Percentiles rank a stretch among this genome's conserved stretches.
Conservation (phyloP, 164 flowering plant species). For the Aristolochia californica region DNA sequence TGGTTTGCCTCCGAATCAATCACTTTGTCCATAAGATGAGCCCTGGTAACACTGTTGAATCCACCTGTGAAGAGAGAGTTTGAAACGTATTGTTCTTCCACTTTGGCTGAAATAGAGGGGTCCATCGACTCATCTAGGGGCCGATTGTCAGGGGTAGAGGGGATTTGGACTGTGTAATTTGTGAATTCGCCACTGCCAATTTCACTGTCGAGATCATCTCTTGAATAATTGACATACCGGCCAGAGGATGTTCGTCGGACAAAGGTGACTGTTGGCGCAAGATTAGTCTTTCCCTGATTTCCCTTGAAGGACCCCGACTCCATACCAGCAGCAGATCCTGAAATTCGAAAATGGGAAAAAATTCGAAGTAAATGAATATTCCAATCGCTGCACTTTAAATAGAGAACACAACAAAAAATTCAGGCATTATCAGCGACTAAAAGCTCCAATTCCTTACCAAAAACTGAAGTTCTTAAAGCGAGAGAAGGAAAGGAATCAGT, state of each 20-base stretch:
- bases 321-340: constrained; percentile 11
- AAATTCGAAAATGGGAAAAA: not conserved
- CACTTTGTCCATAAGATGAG: constrained; percentile 64
- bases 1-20: constrained; percentile 47
- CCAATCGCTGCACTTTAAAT: no score
- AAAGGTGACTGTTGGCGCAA: constrained; percentile 28
- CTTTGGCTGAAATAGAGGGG: constrained; percentile 35
- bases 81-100: constrained; percentile 64
- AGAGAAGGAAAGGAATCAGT: no score
- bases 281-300: constrained; percentile 12
- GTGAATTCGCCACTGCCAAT: constrained; percentile 26
- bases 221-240: constrained; percentile 37
- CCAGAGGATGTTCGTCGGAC: constrained; percentile 49
- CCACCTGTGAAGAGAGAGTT: constrained; percentile 65
- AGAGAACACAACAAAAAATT: no score
- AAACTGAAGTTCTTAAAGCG: not conserved
- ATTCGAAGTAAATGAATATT: no score
- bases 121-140: constrained; percentile 29
- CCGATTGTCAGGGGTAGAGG: constrained; percentile 58
- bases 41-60: constrained; percentile 43
- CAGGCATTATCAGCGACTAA: no score
- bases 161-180: constrained; percentile 53
- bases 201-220: constrained; percentile 57
- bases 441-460: not conserved
- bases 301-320: constrained; percentile 40